Evolutionary conservation across 1,284 basidiomycete species (phyloP).

Genomic region (Leucoagaricus sp.): DNA sequence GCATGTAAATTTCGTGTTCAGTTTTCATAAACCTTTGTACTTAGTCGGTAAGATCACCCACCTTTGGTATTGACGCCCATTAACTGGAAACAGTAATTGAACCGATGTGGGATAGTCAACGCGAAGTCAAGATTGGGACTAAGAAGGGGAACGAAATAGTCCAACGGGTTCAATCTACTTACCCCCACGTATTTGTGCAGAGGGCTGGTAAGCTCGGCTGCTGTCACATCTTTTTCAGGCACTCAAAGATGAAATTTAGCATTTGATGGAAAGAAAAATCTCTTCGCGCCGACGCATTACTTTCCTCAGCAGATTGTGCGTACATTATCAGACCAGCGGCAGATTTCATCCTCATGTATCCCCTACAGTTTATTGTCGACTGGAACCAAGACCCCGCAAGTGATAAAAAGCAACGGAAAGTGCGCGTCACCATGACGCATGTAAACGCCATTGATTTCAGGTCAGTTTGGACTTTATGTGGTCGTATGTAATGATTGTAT

Average conservation of each 20-base stretch:
- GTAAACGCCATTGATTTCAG: slow-evolving; percentile 16
- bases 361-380: slow-evolving; percentile 26
- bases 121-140: slow-evolving; percentile 5
- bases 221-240: not conserved
- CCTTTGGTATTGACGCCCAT: not conserved
- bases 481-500: not conserved
- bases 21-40: not conserved
- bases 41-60: slow-evolving; percentile 9
- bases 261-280: slow-evolving; percentile 36
- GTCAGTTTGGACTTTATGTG: slow-evolving; percentile 1
- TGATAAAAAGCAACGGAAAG: slow-evolving; percentile 6
- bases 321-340: not conserved
- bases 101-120: not conserved
- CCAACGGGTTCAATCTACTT: slow-evolving; percentile 5
- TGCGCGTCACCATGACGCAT: slow-evolving; percentile 8
- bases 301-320: slow-evolving; percentile 25
- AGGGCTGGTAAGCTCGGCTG: slow-evolving; percentile 20
- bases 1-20: not conserved
- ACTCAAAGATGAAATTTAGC: slow-evolving; percentile 20
- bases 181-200: not conserved
- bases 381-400: slow-evolving; percentile 22
- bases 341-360: not conserved
- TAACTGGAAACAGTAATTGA: not conserved
- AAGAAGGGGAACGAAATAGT: slow-evolving; percentile 11
- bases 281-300: slow-evolving; percentile 30